phyloP scores from a whole-genome alignment of 2,329 filamentous ascomycete genomes.

The Blastomyces percursus region DNA sequence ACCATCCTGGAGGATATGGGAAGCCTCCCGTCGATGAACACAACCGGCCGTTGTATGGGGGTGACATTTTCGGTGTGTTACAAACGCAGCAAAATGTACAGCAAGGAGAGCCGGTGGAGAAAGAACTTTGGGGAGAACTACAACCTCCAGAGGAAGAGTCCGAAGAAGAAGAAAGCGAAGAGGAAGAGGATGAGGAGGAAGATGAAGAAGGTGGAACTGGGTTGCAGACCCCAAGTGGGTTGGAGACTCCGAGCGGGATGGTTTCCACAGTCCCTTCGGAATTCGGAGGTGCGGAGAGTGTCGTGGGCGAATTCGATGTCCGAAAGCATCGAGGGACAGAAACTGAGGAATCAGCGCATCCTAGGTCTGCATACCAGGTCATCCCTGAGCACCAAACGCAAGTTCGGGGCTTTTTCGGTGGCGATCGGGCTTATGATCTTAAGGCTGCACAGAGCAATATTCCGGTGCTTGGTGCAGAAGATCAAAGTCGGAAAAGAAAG shows the following conservation, averaged over 20 bases:
- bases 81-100: slow-evolving; percentile 51
- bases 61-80: slow-evolving; percentile 81
- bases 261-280: slow-evolving; percentile 73
- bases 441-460: slow-evolving; percentile 48
- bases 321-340: slow-evolving; percentile 80
- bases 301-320: slow-evolving; percentile 79
- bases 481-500: slow-evolving; percentile 72
- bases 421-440: slow-evolving; percentile 86
- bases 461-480: slow-evolving; percentile 69
- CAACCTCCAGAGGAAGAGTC: slow-evolving; percentile 68
- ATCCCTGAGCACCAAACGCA: slow-evolving; percentile 78
- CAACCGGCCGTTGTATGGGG: slow-evolving; percentile 81
- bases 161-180: slow-evolving; percentile 56
- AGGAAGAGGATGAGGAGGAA: slow-evolving; percentile 59
- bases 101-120: slow-evolving; percentile 70
- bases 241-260: slow-evolving; percentile 72
- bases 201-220: slow-evolving; percentile 52
- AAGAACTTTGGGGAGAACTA: slow-evolving; percentile 82
- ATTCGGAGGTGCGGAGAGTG: slow-evolving; percentile 61
- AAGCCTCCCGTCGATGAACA: slow-evolving; percentile 93
- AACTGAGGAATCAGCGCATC: slow-evolving; percentile 66
- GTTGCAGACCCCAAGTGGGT: slow-evolving; percentile 61
- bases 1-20: slow-evolving; percentile 88
- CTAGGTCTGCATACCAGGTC: slow-evolving; percentile 75
- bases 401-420: slow-evolving; percentile 89